Evolutionary conservation across 768 basidiomycete species (phyloP), one percentile per base, ranked within the genome.

Genomic region (Trametopsis cervina): DNA sequence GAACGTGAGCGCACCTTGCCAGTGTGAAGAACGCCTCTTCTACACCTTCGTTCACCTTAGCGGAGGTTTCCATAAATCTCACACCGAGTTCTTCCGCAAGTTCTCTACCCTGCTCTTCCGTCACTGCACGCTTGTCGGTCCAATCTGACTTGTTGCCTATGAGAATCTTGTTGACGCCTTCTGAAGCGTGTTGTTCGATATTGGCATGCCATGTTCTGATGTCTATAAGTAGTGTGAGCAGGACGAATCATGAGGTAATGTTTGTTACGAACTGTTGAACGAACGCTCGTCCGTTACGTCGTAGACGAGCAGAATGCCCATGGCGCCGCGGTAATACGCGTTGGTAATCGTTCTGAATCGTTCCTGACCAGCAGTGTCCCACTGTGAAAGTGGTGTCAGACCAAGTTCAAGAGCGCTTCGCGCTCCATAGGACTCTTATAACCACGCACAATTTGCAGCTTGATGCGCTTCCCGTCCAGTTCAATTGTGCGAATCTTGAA

Each of bases 401-500:
- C n/a, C n/a, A n/a, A n/a, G n/a, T n/a, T n/a, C n/a, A n/a, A n/a
- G n/a, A n/a, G n/a, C n/a, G n/a, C n/a, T n/a, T n/a, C n/a, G n/a
- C n/a, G n/a, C n/a, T n/a, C n/a, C n/a, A n/a, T n/a, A n/a, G n/a
- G n/a, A n/a, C n/a, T n/a, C n/a, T n/a, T n/a, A n/a, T n/a, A 22
- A 13, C 11, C 4, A 77, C 89, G 57, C 55, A 95, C 94, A 65
- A 98, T 98, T 69, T 98, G 95, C n/a, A 98, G 78, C 70, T 98
- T 98, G 66, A 97, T 93, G 39, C 90, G 82, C 72, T 97, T 97
- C 35, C 95, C 95, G 59, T 98, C 95, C 42, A 98, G 78, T 66
- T 98, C 94, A 64, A 98, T 97, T 44, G 94, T 97, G 26, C 95
- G 84, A 69, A 98, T 98, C 84, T 94, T 95, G 78, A 96, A 96